A percentile compares a stretch with the other conserved stretches of the same genome.
phyloP scores from a whole-genome alignment of 176 grass and related monocot genomes.

The Saccharum officinarum region DNA sequence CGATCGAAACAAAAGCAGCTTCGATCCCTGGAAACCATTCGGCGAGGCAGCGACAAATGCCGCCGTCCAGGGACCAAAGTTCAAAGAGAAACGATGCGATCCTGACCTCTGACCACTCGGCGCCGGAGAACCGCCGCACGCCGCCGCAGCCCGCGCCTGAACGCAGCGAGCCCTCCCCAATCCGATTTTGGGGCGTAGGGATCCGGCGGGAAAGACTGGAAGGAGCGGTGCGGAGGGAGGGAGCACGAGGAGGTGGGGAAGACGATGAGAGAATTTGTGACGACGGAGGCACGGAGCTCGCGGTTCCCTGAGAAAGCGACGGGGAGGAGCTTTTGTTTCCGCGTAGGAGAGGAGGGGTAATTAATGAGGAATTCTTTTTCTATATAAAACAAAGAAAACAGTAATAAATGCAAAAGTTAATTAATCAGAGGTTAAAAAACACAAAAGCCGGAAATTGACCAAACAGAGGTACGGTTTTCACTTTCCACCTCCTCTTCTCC shows the following conservation, averaged over 20 bases:
- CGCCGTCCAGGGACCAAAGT: conserved; percentile 5
- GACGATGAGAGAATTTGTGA: not conserved
- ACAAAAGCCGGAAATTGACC: conserved; percentile 31
- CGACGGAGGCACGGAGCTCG: not conserved
- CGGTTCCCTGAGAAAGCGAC: conserved; percentile 33
- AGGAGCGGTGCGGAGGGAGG: not conserved
- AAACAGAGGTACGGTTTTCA: conserved; percentile 33
- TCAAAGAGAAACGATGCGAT: not conserved
- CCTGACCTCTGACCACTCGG: conserved; percentile 39
- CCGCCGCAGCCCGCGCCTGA: not conserved
- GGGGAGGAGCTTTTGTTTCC: conserved; percentile 31
- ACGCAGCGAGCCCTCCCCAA: not conserved
- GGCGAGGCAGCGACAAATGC: conserved; percentile 8
- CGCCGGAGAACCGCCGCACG: not conserved
- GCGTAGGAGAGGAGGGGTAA: conserved; percentile 10
- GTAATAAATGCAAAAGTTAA: conserved; percentile 20
- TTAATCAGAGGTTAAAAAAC: conserved; percentile 17
- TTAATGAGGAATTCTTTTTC: conserved; percentile 17
- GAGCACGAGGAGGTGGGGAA: not conserved
- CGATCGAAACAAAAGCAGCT: conserved; percentile 37
- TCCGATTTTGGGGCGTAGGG: not conserved
- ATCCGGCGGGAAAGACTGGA: not conserved
- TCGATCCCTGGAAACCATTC: conserved; percentile 14
- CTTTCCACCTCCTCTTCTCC: conserved; percentile 28
- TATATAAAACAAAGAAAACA: not conserved